Base-by-base conservation (phyloP, 2,329 filamentous ascomycete species). In the Fusarium heterosporum region DNA sequence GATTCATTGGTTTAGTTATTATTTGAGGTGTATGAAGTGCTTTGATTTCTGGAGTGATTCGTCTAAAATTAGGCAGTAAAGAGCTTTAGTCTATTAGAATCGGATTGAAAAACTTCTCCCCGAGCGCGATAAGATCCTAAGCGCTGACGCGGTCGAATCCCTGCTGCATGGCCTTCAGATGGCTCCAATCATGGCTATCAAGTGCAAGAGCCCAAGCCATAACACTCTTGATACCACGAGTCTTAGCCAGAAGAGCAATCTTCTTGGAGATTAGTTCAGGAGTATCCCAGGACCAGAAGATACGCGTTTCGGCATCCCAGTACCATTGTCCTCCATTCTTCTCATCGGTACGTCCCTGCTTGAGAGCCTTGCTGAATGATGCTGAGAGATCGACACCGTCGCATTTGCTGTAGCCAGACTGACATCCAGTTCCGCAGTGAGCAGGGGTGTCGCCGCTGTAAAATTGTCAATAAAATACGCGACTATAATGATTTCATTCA, bases 211-310 rank as follows among this genome's bases (percentile, higher is more conserved):
- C 82, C 85, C 85, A 87, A 0, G 82, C 83, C 76, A 87, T 82
- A 10, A 84, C 79, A 6, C 85, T 84, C 5, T 83, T 84, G 2
- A 87, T 70, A 1, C 74, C 74, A 55, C 79, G 77, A 17, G 74
- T 72, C 22, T 72, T 67, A 12, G 53, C 51, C 22, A 85, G 75
- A 41, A 85, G 81, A 2, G 79, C 70, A 2, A 86, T 82, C 75
- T 87, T 87, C 42, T 75, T 60, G 1, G 70, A 34, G 26, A 87
- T 83, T 2, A 83, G 74, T n/a, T 79, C 77, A 0, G 81, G 75
- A 1, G 81, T 85, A 52, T 87, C 85, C 82, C 83, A 87, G 3
- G 82, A 82, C 85, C 84, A 87, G 76, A 84, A 87, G 34, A 85
- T 69, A 7, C 75, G 72, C 22, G 78, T 78, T 3, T 72, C 63